These are phyloP conservation scores for Amaranthus tricolor DNA, from an alignment of 179 eudicot genomes.

Conservation along the genomic window DNA sequence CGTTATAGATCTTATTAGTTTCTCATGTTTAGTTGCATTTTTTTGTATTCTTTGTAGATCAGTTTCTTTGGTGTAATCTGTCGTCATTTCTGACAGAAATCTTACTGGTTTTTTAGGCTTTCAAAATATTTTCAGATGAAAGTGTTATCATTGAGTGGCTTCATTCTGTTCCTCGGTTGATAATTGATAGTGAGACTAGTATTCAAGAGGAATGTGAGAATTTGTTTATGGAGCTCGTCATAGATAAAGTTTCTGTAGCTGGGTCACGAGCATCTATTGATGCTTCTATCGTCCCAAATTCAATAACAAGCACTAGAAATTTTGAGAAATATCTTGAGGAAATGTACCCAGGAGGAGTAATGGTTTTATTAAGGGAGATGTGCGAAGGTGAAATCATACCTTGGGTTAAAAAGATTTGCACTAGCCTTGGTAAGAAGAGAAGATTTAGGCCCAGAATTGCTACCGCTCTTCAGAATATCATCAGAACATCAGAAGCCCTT, in stretches of 20 bases:
- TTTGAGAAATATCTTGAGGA: slow-evolving; percentile 43
- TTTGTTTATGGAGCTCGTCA: slow-evolving; percentile 73
- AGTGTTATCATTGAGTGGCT: slow-evolving; percentile 82
- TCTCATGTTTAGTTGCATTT: neutral
- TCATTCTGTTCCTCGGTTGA: slow-evolving; percentile 78
- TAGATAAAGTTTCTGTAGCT: slow-evolving; percentile 66
- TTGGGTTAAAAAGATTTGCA: slow-evolving; percentile 88
- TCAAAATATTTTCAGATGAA: slow-evolving; percentile 56
- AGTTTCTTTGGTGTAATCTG: neutral
- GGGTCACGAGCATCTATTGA: slow-evolving; percentile 33
- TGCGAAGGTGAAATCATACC: slow-evolving; percentile 79
- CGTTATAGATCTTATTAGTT: neutral
- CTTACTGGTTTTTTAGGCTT: slow-evolving; percentile 50
- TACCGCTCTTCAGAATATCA: slow-evolving; percentile 72
- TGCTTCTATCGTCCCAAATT: slow-evolving; percentile 10
- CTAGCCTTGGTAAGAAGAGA: slow-evolving; percentile 82
- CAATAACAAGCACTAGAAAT: slow-evolving; percentile 27
- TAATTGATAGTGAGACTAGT: slow-evolving; percentile 84
- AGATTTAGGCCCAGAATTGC: slow-evolving; percentile 61
- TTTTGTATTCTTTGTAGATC: neutral
- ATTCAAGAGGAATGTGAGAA: slow-evolving; percentile 96
- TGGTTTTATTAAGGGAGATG: slow-evolving; percentile 59
- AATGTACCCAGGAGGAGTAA: slow-evolving; percentile 55
- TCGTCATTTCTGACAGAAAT: slow-evolving; percentile 22
- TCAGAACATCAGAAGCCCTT: slow-evolving; percentile 62